Evolutionary conservation across 2,329 filamentous ascomycete genomes (phyloP), one percentile per base, ranked within the genome.

Genomic region (Sporothrix dimorphospora): DNA sequence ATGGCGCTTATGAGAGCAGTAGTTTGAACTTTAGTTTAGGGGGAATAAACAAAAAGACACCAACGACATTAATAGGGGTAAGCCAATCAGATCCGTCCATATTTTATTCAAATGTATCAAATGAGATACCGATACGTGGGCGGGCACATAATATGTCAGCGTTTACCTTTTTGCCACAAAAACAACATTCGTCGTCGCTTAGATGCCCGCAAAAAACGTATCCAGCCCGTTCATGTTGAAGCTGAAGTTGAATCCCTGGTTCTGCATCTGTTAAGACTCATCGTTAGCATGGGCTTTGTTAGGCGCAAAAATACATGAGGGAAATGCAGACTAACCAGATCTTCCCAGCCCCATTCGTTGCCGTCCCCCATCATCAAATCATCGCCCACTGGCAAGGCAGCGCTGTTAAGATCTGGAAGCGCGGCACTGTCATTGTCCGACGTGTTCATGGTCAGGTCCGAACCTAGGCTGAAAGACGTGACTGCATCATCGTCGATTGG

Each of bases 271-370:
- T 14, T 49, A 5, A 45, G 38, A 11, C 7, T 38, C 55, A 14
- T 66, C 8, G 19, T 68, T 59, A 71, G 47, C 8, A 27, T 24
- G 34, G 14, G 14, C 51, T 19, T 16, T 40, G 19, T 61, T 19
- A 21, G 1, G 21, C 7, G 14, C 42, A 47, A 40, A n/a, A 66
- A 42, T 1, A 51, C 12, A 24, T 4, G 34, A 21, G 27, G 38
- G 24, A 69, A 59, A 16, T 11, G 68, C 3, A 47, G 47, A 69
- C 76, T 69, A 71, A 77, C 76, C 70, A 75, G 30, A 11, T 72
- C 71, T 63, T 77, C 74, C 76, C 76, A 77, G 4, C 73, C 75
- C 75, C 75, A 77, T 24, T 72, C 73, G 14, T 45, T 47, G 16
- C 51, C 59, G 4, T n/a, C 42, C 19, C 68, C 27, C 53, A 57